Conservation (phyloP, 1,284 basidiomycete species). For the Chalciporus piperatoides region DNA sequence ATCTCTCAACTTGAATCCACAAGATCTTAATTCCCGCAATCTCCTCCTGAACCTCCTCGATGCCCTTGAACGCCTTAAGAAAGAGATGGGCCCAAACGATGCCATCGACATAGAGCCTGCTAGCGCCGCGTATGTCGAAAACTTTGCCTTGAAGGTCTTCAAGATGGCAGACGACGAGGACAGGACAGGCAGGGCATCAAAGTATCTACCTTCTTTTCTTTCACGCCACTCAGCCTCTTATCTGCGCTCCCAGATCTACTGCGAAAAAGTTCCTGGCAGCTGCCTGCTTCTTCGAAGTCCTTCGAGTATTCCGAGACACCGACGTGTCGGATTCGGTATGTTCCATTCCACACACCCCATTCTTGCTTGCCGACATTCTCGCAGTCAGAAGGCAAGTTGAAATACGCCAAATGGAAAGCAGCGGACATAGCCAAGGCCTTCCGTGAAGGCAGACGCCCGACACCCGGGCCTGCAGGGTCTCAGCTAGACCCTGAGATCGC, state of each 20-base stretch:
- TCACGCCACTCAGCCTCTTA: constrained; percentile 5
- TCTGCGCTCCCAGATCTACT: constrained; percentile 52
- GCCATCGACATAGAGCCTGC: constrained; percentile 81
- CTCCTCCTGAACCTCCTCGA: constrained; percentile 77
- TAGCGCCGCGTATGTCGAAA: constrained; percentile 87
- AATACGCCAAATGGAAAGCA: constrained; percentile 92
- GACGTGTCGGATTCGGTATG: constrained; percentile 49
- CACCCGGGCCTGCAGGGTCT: constrained; percentile 56
- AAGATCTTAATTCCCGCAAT: constrained; percentile 58
- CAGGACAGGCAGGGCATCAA: constrained; percentile 68
- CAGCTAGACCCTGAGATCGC: constrained; percentile 33
- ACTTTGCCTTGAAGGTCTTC: constrained; percentile 91
- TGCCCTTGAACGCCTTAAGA: constrained; percentile 79
- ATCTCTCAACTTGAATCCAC: constrained; percentile 56
- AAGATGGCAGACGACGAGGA: constrained; percentile 89
- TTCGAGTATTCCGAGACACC: constrained; percentile 68
- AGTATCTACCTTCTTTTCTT: constrained; percentile 41
- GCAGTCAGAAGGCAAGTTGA: constrained; percentile 74
- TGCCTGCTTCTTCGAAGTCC: constrained; percentile 81
- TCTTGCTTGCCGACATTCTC: neutral
- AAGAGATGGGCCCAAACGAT: constrained; percentile 70
- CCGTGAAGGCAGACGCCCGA: constrained; percentile 78
- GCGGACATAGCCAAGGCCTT: constrained; percentile 85
- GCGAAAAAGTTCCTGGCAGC: constrained; percentile 89
- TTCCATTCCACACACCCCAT: constrained; percentile 5